phyloP scores from a whole-genome alignment of 371 early-diverging fungal genomes.

The Dichotomocladium elegans region DNA sequence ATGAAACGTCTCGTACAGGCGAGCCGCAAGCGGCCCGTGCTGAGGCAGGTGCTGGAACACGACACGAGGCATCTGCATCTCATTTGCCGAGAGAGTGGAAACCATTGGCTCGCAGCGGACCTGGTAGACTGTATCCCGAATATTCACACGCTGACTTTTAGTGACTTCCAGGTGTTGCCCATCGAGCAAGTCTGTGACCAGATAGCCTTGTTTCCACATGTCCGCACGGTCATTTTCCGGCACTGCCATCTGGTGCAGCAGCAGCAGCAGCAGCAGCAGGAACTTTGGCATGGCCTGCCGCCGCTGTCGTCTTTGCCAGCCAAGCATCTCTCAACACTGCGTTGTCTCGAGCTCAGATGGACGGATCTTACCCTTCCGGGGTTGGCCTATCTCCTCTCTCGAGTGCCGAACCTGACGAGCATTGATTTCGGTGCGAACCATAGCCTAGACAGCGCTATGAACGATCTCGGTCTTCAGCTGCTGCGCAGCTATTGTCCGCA shows the following conservation, averaged over 20 bases:
- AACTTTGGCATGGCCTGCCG: background rate
- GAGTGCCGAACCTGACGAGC: conserved; percentile 19
- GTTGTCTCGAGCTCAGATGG: conserved; percentile 18
- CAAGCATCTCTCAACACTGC: background rate
- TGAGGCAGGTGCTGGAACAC: conserved; percentile 16
- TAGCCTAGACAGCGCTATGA: conserved; percentile 28
- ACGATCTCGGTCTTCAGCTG: conserved; percentile 23
- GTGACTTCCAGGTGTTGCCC: conserved; percentile 35
- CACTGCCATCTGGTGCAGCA: conserved; percentile 27
- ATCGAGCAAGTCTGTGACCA: conserved; percentile 33
- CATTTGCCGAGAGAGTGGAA: conserved; percentile 29
- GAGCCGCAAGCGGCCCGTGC: conserved; percentile 7
- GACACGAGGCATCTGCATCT: conserved; percentile 28
- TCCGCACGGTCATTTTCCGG: conserved; percentile 18
- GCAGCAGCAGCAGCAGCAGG: background rate
- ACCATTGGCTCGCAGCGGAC: conserved; percentile 23
- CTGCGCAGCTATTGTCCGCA: conserved; percentile 19
- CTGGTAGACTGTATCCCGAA: conserved; percentile 12
- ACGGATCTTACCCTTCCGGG: conserved; percentile 39
- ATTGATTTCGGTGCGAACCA: conserved; percentile 40
- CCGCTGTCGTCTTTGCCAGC: too few species aligned
- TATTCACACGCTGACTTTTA: conserved; percentile 21
- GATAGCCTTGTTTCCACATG: conserved; percentile 8
- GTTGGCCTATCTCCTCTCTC: conserved; percentile 17
- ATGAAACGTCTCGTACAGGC: conserved; percentile 28